These are phyloP conservation scores for Xylariaceae sp. DNA, from an alignment of 2,329 filamentous ascomycete species.

Conservation along the genomic window DNA sequence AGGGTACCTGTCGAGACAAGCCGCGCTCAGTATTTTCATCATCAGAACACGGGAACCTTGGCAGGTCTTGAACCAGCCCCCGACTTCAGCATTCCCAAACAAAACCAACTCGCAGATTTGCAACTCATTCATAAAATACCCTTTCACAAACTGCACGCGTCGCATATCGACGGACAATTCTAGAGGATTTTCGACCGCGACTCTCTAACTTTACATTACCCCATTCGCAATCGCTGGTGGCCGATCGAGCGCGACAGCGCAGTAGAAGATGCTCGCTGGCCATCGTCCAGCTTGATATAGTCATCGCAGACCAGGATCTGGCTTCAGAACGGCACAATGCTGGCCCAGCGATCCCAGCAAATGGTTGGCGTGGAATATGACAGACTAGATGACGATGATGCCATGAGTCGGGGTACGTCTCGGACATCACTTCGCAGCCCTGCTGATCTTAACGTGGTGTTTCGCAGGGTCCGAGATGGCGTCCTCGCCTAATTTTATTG, in stretches of 20 bases:
- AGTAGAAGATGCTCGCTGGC: slow-evolving; percentile 28
- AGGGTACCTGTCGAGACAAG: neutral
- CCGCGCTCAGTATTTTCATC: slow-evolving; percentile 13
- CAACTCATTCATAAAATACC: neutral
- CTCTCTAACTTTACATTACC: neutral
- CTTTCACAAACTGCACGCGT: neutral
- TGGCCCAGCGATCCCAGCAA: slow-evolving; percentile 17
- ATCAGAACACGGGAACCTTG: slow-evolving; percentile 7
- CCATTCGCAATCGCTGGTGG: neutral
- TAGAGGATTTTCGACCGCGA: neutral
- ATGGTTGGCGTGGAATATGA: slow-evolving; percentile 20
- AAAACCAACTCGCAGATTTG: neutral
- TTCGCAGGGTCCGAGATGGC: slow-evolving; percentile 22
- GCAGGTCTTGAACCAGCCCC: slow-evolving; percentile 1
- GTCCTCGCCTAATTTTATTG: slow-evolving; percentile 33
- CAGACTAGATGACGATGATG: slow-evolving; percentile 17
- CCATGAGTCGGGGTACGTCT: slow-evolving; percentile 23
- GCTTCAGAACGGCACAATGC: slow-evolving; percentile 18
- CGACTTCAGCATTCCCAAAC: neutral
- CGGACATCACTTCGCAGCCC: neutral
- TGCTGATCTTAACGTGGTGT: neutral
- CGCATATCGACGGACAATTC: neutral
- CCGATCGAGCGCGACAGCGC: slow-evolving; percentile 16
- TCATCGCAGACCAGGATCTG: slow-evolving; percentile 14
- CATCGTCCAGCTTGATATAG: slow-evolving; percentile 22